phyloP scores from a whole-genome alignment of 2,329 filamentous ascomycete genomes.

The Apiospora arundinis region DNA sequence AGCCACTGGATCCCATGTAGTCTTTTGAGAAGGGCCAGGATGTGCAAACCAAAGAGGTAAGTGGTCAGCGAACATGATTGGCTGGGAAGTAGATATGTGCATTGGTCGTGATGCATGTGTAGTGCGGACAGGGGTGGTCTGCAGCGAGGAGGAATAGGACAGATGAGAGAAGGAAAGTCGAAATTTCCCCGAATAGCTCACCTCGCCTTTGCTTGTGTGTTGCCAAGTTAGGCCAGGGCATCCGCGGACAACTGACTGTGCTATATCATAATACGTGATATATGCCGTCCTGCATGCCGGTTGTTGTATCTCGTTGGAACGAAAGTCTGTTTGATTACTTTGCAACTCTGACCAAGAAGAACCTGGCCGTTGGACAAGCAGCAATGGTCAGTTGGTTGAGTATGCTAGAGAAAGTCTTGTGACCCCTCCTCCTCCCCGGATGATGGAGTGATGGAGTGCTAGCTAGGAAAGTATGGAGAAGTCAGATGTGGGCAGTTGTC shows the following conservation, averaged over 20 bases:
- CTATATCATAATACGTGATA: background rate
- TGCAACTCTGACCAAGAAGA: background rate
- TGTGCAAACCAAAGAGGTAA: background rate
- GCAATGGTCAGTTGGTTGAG: background rate
- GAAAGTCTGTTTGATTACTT: slow-evolving; percentile 3
- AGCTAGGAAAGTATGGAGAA: slow-evolving; percentile 7
- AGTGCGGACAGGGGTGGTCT: background rate
- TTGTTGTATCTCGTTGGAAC: background rate
- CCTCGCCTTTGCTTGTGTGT: background rate
- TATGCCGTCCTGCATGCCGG: background rate
- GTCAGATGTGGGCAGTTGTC: background rate
- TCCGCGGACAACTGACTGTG: background rate
- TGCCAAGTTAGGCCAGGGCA: background rate
- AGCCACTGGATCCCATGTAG: background rate
- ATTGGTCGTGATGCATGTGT: background rate
- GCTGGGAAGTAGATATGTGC: background rate
- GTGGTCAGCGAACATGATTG: background rate
- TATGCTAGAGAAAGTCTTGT: background rate
- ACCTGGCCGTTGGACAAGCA: background rate
- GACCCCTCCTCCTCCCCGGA: background rate
- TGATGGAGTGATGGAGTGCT: background rate
- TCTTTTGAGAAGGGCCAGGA: background rate
- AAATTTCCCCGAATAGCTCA: background rate
- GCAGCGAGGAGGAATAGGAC: background rate
- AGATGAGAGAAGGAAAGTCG: background rate